phyloP scores from a whole-genome alignment of 345 rosid species.

The Nephelium lappaceum region DNA sequence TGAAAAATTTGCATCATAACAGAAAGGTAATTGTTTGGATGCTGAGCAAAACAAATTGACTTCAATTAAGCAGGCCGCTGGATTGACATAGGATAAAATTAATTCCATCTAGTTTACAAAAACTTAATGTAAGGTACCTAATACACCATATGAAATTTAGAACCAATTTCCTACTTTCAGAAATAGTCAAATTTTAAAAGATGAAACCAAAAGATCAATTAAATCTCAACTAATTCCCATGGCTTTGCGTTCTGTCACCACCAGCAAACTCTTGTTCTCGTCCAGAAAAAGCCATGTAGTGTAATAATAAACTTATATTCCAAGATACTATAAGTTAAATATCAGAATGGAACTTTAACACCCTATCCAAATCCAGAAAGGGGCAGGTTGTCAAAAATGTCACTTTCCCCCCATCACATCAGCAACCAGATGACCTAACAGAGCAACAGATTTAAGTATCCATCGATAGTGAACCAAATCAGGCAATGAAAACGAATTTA shows the following conservation, averaged over 20 bases:
- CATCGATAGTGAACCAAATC: background rate
- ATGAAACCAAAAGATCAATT: background rate
- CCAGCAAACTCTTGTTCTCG: background rate
- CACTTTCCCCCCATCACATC: conserved; percentile 5
- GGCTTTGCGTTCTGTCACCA: too few species aligned
- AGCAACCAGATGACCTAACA: conserved; percentile 5
- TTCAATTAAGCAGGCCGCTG: too few species aligned
- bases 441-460: conserved; percentile 12
- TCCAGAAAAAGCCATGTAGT: background rate
- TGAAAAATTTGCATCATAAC: too few species aligned
- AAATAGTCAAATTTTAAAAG: background rate
- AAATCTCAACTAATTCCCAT: background rate
- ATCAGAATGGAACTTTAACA: background rate
- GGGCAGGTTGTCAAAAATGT: background rate
- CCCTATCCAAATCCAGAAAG: background rate
- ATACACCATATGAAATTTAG: too few species aligned
- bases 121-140: too few species aligned
- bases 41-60: too few species aligned
- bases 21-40: too few species aligned
- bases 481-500: conserved; percentile 28
- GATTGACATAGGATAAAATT: too few species aligned
- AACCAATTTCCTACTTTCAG: background rate
- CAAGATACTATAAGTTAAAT: background rate
- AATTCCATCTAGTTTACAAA: too few species aligned
- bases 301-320: background rate